Conservation (phyloP, 371 early-diverging fungal species). For the Mortierella sp. region DNA sequence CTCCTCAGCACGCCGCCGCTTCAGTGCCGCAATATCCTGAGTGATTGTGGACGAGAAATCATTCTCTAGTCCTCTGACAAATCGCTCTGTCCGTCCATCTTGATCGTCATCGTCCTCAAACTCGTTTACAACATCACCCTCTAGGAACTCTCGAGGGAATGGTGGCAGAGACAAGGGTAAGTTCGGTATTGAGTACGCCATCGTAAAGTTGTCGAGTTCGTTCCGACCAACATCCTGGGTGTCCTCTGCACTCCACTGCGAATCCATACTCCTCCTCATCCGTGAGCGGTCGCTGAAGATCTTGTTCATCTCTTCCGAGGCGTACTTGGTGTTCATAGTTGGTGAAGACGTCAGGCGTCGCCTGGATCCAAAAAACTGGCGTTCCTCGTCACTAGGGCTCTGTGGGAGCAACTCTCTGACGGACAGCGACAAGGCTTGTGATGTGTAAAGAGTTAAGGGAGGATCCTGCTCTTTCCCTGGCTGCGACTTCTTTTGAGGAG, state of each 20-base stretch:
- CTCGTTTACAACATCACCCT: slow-evolving; percentile 10
- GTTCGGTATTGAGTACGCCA: slow-evolving; percentile 30
- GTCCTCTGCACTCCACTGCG: slow-evolving; percentile 33
- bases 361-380: not conserved
- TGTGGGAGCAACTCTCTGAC: slow-evolving; percentile 17
- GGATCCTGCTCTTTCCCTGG: not conserved
- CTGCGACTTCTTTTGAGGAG: not conserved
- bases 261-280: slow-evolving; percentile 26
- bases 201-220: slow-evolving; percentile 23
- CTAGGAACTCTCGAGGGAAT: slow-evolving; percentile 22
- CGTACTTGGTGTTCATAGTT: slow-evolving; percentile 41
- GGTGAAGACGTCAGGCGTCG: slow-evolving; percentile 30
- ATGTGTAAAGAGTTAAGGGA: too few relatives aligned
- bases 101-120: slow-evolving; percentile 31
- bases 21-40: slow-evolving; percentile 36
- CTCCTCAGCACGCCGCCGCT: slow-evolving; percentile 23
- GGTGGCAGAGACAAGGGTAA: not conserved
- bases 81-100: slow-evolving; percentile 19
- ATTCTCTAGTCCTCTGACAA: slow-evolving; percentile 23
- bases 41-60: slow-evolving; percentile 39
- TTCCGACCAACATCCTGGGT: slow-evolving; percentile 18
- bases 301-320: slow-evolving; percentile 47
- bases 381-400: slow-evolving; percentile 23
- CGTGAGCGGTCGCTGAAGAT: slow-evolving; percentile 49
- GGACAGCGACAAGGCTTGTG: not conserved